A percentile compares a stretch with the other conserved stretches of the same genome.
Conservation (phyloP, 257 asterid species). For the Fraxinus americana region DNA sequence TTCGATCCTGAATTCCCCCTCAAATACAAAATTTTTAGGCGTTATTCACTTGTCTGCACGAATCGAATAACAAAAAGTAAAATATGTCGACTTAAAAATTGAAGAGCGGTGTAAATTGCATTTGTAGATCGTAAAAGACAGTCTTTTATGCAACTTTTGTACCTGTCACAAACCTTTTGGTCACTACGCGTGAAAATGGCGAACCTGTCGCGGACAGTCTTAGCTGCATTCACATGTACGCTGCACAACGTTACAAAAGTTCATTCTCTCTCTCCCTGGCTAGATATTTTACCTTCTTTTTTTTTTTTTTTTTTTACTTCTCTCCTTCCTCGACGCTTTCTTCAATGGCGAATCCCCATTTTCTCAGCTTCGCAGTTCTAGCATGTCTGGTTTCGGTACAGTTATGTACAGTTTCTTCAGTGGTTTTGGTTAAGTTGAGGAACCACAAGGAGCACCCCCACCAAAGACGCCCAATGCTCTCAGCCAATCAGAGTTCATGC, state of each 20-base stretch:
- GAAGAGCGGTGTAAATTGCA: not conserved
- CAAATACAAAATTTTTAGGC: too few species aligned
- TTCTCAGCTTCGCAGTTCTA: conserved; percentile 29
- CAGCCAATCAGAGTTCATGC: conserved; percentile 57
- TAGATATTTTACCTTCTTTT: conserved; percentile 5
- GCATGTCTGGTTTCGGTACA: conserved; percentile 33
- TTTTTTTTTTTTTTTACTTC: conserved; percentile 11
- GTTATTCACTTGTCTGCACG: too few species aligned
- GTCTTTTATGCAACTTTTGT: not conserved
- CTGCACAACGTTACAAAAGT: conserved; percentile 35
- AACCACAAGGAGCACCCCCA: conserved; percentile 42
- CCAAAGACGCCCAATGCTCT: conserved; percentile 50
- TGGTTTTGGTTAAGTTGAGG: conserved; percentile 39
- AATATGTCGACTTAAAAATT: too few species aligned
- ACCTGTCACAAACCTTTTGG: not conserved
- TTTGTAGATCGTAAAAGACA: not conserved
- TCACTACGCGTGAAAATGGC: conserved; percentile 19
- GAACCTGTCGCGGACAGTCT: conserved; percentile 29
- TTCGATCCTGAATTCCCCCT: too few species aligned
- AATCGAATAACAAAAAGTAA: too few species aligned
- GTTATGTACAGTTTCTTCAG: conserved; percentile 43
- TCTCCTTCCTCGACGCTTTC: conserved; percentile 25
- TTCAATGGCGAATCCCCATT: conserved; percentile 46
- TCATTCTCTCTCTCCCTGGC: conserved; percentile 20
- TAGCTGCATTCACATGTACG: conserved; percentile 48